Evolutionary conservation across 257 asterid genomes (phyloP).

Genomic region (Gentiana macrophylla): DNA sequence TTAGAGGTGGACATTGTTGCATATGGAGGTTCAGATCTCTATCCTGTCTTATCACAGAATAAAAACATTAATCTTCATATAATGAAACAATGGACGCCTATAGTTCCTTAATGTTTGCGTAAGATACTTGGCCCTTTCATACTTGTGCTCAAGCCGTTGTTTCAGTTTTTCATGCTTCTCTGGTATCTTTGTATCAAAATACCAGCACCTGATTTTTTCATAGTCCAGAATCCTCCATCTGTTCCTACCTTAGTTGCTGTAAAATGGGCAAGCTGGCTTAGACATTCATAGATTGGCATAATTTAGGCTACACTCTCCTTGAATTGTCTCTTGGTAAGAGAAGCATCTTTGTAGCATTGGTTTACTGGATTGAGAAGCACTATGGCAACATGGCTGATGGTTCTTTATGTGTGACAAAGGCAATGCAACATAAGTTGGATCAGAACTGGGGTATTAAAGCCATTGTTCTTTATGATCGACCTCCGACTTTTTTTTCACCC

Average conservation of each 20-base stretch:
- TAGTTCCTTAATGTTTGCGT: conserved; percentile 48
- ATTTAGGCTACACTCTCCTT: conserved; percentile 82
- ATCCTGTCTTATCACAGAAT: too few species aligned
- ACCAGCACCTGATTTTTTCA: conserved; percentile 80
- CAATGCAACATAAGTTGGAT: conserved; percentile 95
- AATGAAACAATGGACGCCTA: conserved; percentile 73
- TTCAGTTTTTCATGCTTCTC: conserved; percentile 78
- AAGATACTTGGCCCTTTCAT: conserved; percentile 65
- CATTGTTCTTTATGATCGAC: conserved; percentile 82
- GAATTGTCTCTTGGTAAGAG: conserved; percentile 76
- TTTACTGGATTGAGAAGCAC: conserved; percentile 82
- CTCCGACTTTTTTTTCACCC: conserved; percentile 80
- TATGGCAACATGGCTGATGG: conserved; percentile 87
- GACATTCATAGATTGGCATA: conserved; percentile 87
- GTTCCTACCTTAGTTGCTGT: conserved; percentile 95
- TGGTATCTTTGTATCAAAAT: conserved; percentile 84
- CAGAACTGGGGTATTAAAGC: conserved; percentile 95
- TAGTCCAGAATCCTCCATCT: conserved; percentile 99
- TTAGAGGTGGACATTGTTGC: too few species aligned
- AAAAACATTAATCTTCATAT: too few species aligned
- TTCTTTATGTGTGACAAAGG: conserved; percentile 88
- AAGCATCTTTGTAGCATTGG: conserved; percentile 53
- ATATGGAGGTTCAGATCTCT: too few species aligned
- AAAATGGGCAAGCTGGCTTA: conserved; percentile 83
- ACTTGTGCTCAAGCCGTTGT: conserved; percentile 64